phyloP scores from a whole-genome alignment of 2,329 filamentous ascomycete species.

The Apiospora marii region DNA sequence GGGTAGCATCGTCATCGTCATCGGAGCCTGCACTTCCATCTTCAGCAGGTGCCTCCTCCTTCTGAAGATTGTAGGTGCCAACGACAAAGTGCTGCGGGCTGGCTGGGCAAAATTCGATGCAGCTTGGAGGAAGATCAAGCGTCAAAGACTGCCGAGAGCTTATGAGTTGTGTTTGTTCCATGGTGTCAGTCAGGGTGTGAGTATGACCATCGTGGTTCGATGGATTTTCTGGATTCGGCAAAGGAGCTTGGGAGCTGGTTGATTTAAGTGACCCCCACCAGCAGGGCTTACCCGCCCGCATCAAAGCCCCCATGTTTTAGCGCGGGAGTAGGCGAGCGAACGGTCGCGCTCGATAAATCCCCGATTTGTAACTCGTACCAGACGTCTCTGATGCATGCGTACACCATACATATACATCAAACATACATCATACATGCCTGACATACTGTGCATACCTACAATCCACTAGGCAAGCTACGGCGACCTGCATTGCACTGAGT shows the following conservation, averaged over 20 bases:
- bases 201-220: neutral
- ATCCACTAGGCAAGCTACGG: neutral
- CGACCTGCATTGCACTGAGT: slow-evolving; percentile 16
- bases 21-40: slow-evolving; percentile 32
- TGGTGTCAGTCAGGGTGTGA: slow-evolving; percentile 26
- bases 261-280: slow-evolving; percentile 5
- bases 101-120: slow-evolving; percentile 75
- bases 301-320: slow-evolving; percentile 8
- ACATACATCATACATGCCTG: neutral
- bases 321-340: slow-evolving; percentile 2
- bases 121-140: slow-evolving; percentile 77
- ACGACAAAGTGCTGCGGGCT: slow-evolving; percentile 74
- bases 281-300: neutral
- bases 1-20: slow-evolving; percentile 33
- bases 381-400: neutral
- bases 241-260: neutral
- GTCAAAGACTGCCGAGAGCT: slow-evolving; percentile 56
- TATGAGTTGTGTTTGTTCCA: slow-evolving; percentile 37
- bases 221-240: neutral
- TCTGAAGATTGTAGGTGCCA: slow-evolving; percentile 83
- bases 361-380: neutral
- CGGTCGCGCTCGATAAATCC: neutral
- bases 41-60: slow-evolving; percentile 37
- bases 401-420: neutral
- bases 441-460: neutral